These are phyloP conservation scores for Hirsutella rhossiliensis DNA, from an alignment of 2,329 filamentous ascomycete genomes.

Conservation along the genomic window DNA sequence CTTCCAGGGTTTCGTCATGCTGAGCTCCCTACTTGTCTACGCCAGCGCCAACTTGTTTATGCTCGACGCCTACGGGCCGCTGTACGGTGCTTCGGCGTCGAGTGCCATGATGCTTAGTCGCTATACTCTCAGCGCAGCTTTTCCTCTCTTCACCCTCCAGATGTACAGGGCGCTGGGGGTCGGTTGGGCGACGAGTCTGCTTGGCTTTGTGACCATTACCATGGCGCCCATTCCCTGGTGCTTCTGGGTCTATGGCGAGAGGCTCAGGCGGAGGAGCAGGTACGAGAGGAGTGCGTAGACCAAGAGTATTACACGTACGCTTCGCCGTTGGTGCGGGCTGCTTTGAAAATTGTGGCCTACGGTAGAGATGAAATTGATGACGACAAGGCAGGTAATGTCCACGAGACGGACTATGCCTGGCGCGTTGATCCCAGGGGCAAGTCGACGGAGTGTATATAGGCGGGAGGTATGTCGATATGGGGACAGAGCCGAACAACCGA, in stretches of 20 bases:
- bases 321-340: no score
- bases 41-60: slow-evolving; percentile 15
- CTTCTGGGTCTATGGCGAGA: slow-evolving; percentile 13
- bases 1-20: slow-evolving; percentile 13
- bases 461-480: no score
- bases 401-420: no score
- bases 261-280: slow-evolving; percentile 10
- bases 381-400: no score
- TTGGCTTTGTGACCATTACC: slow-evolving; percentile 25
- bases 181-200: slow-evolving; percentile 31
- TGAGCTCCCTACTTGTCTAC: slow-evolving; percentile 15
- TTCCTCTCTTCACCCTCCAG: slow-evolving; percentile 28
- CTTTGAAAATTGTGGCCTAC: no score
- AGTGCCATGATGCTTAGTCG: slow-evolving; percentile 13
- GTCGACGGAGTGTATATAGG: no score
- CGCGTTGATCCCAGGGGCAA: no score
- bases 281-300: slow-evolving; percentile 14
- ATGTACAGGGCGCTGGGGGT: slow-evolving; percentile 27
- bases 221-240: slow-evolving; percentile 24
- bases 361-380: no score
- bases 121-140: slow-evolving; percentile 48
- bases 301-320: no score
- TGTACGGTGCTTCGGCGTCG: slow-evolving; percentile 15
- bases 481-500: no score
- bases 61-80: slow-evolving; percentile 15